A percentile compares a stretch with the other conserved stretches of the same genome.
Conservation (phyloP, 2,329 filamentous ascomycete genomes). For the Shiraia bambusicola region DNA sequence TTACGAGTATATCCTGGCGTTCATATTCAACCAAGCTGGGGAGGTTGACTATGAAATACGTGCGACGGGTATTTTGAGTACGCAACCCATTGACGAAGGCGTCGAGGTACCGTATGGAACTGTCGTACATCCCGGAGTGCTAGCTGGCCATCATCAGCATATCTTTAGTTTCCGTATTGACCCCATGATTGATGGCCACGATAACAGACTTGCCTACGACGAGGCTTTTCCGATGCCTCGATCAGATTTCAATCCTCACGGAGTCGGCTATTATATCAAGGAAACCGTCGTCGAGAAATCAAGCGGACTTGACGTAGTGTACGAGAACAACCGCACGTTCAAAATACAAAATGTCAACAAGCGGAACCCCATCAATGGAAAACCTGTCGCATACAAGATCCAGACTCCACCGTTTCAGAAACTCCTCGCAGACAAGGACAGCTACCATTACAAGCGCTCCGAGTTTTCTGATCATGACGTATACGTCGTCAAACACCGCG, state of each 20-base stretch:
- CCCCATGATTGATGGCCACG: conserved; percentile 49
- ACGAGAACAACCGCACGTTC: conserved; percentile 49
- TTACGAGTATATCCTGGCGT: conserved; percentile 73
- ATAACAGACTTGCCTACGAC: conserved; percentile 53
- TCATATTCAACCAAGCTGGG: conserved; percentile 70
- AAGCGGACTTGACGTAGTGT: conserved; percentile 53
- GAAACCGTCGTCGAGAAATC: conserved; percentile 54
- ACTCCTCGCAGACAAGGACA: conserved; percentile 55
- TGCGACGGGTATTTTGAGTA: conserved; percentile 68
- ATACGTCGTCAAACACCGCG: conserved; percentile 59
- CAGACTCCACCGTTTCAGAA: conserved; percentile 53
- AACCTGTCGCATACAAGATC: conserved; percentile 55
- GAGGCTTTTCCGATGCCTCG: conserved; percentile 62
- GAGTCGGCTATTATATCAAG: conserved; percentile 51
- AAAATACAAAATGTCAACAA: conserved; percentile 52
- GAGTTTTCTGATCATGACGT: conserved; percentile 61
- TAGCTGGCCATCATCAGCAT: conserved; percentile 73
- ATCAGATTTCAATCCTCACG: conserved; percentile 57
- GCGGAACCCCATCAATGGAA: conserved; percentile 51
- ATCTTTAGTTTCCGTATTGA: conserved; percentile 63
- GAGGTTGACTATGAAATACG: conserved; percentile 68
- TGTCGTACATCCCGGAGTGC: conserved; percentile 67
- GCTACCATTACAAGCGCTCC: conserved; percentile 59
- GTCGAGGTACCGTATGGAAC: conserved; percentile 67
- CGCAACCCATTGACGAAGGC: conserved; percentile 66